Conservation (phyloP, 2,329 filamentous ascomycete genomes). For the Talaromyces amestolkiae region DNA sequence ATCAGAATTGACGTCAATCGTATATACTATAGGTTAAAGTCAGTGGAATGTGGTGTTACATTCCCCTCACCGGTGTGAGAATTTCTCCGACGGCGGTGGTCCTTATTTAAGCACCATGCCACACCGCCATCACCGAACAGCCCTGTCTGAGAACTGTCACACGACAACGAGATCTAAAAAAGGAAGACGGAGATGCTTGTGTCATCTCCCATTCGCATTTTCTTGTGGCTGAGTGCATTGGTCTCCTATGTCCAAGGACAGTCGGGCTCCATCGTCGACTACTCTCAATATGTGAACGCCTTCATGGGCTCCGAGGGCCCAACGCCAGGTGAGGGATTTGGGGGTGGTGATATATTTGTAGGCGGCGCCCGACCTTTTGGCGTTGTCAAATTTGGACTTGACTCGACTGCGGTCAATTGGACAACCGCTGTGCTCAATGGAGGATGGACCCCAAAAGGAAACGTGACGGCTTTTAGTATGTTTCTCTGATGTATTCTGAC, state of each 20-base stretch:
- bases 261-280: conserved; percentile 23
- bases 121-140: background rate
- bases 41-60: conserved; percentile 3
- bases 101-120: background rate
- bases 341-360: conserved; percentile 46
- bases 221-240: background rate
- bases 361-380: conserved; percentile 46
- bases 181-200: background rate
- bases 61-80: conserved; percentile 4
- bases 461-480: conserved; percentile 48
- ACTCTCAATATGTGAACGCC: conserved; percentile 44
- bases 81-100: background rate
- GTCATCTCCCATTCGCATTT: background rate
- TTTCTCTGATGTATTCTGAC: background rate
- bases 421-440: conserved; percentile 41
- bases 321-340: conserved; percentile 39
- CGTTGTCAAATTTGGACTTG: conserved; percentile 46
- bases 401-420: conserved; percentile 36
- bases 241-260: background rate
- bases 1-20: background rate
- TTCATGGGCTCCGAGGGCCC: conserved; percentile 50
- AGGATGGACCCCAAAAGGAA: conserved; percentile 49
- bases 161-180: background rate
- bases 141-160: background rate
- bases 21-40: background rate